Evolutionary conservation across 495 filamentous ascomycete species (phyloP).

Genomic region (Penicillium argentinense): DNA sequence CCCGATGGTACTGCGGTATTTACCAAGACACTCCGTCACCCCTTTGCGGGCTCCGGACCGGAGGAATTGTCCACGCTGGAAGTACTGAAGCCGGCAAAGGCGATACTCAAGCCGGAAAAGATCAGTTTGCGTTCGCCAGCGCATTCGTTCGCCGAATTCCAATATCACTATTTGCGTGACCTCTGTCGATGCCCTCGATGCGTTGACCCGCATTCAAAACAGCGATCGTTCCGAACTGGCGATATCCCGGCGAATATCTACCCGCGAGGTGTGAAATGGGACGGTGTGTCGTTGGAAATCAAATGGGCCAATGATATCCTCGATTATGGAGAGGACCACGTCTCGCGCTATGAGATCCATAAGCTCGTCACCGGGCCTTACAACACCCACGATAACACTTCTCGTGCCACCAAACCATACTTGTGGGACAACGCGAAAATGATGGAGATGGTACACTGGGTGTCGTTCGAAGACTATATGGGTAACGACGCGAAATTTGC

Average conservation of each 20-base stretch:
- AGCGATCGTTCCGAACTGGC: constrained; percentile 74
- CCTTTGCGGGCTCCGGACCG: background rate
- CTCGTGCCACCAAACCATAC: constrained; percentile 4
- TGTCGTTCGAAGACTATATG: constrained; percentile 73
- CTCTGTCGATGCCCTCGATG: constrained; percentile 69
- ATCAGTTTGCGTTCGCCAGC: background rate
- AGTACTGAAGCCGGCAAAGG: background rate
- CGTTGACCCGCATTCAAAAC: constrained; percentile 74
- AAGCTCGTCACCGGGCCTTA: constrained; percentile 24
- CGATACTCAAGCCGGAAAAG: background rate
- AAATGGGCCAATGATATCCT: constrained; percentile 61
- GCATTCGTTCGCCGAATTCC: background rate
- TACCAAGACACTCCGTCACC: background rate
- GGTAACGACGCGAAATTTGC: constrained; percentile 50
- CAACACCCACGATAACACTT: constrained; percentile 6
- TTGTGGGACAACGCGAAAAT: constrained; percentile 36
- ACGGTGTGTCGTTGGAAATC: constrained; percentile 50
- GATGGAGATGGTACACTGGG: constrained; percentile 36
- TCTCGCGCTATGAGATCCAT: constrained; percentile 39
- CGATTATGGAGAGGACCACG: constrained; percentile 46
- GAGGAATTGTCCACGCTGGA: background rate
- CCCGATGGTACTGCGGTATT: too few species aligned
- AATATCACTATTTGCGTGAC: constrained; percentile 69
- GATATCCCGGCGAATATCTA: constrained; percentile 63
- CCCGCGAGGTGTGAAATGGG: constrained; percentile 31